Evolutionary conservation across 306 rosid genomes (phyloP), one percentile per base, ranked within the genome.

Genomic region (Leucaena leucocephala): DNA sequence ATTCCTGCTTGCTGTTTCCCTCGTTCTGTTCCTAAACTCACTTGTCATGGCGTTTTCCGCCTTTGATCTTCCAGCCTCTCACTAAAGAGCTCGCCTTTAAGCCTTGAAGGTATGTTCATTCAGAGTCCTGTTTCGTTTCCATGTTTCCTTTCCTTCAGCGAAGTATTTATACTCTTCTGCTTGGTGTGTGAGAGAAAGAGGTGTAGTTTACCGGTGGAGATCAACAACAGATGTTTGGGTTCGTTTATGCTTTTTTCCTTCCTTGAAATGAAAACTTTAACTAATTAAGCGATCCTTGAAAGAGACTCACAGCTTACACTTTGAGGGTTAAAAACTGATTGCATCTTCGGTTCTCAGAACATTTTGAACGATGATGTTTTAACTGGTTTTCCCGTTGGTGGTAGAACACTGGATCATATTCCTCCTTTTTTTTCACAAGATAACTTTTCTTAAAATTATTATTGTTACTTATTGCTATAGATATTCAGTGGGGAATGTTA

Each of bases 21-120:
- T 43, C 10, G 33, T n/a, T 78, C 79, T 36, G 74, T 50, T 75
- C 71, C 69, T 35, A 27, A 54, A 40, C 75, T 57, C 64, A 13
- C 34, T 44, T 57, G 38, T 15, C 50, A 58, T 19, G 42, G 67
- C 15, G 6, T 68, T 55, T 54, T 74, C 55, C 9, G 38, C 63
- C 17, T 54, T n/a, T 69, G 66, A 75, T 82, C 58, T 36, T 71
- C 54, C 13, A 63, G 38, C 54, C 34, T 72, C 22, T 71, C 42
- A 7, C 39, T 3, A 5, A 10, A 17, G 66, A 42, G 43, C 27
- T 21, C 7, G 27, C 27, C 27, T 50, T 33, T 38, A 66, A 66
- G 27, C 27, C 27, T 50, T 33, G 22, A 66, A 66, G 83, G 71
- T 76, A 77, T 71, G 61, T 39, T 48, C 57, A 9, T 33, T 70